phyloP scores from a whole-genome alignment of 129 eudicot species.

The Lonicera japonica region DNA sequence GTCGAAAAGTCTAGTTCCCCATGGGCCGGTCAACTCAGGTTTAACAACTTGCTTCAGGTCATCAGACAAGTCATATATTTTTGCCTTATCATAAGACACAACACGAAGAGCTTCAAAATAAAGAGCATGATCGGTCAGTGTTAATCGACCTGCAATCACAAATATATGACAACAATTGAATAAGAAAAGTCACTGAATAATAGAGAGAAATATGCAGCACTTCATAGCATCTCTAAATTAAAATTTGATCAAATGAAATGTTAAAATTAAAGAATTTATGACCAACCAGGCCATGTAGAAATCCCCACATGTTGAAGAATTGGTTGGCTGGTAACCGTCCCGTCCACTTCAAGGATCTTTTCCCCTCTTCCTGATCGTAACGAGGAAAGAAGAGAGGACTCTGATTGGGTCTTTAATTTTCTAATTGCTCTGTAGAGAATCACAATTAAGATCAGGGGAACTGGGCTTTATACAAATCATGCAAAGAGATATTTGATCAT shows the following conservation, averaged over 20 bases:
- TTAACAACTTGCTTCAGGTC: slow-evolving; percentile 82
- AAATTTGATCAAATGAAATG: neutral
- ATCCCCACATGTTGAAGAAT: slow-evolving; percentile 89
- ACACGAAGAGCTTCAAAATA: slow-evolving; percentile 87
- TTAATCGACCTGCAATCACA: slow-evolving; percentile 67
- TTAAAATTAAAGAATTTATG: neutral
- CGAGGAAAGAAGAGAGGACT: slow-evolving; percentile 67
- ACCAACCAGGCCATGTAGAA: slow-evolving; percentile 86
- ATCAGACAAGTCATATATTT: slow-evolving; percentile 65
- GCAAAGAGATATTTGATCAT: neutral
- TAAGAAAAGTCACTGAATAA: slow-evolving; percentile 1
- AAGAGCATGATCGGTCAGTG: slow-evolving; percentile 86
- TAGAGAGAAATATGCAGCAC: neutral
- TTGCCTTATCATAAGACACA: slow-evolving; percentile 84
- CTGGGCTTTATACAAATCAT: neutral
- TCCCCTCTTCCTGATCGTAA: slow-evolving; percentile 63
- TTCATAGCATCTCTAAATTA: slow-evolving; percentile 3
- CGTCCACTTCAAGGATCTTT: slow-evolving; percentile 71
- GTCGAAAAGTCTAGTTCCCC: slow-evolving; percentile 95
- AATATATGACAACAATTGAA: slow-evolving; percentile 4
- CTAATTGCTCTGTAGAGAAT: slow-evolving; percentile 47
- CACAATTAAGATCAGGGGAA: neutral
- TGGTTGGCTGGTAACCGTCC: slow-evolving; percentile 92
- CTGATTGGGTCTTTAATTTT: slow-evolving; percentile 68
- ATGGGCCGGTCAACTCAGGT: slow-evolving; percentile 96